Evolutionary conservation across 306 rosid species (phyloP).

Genomic region (Corylus americana): DNA sequence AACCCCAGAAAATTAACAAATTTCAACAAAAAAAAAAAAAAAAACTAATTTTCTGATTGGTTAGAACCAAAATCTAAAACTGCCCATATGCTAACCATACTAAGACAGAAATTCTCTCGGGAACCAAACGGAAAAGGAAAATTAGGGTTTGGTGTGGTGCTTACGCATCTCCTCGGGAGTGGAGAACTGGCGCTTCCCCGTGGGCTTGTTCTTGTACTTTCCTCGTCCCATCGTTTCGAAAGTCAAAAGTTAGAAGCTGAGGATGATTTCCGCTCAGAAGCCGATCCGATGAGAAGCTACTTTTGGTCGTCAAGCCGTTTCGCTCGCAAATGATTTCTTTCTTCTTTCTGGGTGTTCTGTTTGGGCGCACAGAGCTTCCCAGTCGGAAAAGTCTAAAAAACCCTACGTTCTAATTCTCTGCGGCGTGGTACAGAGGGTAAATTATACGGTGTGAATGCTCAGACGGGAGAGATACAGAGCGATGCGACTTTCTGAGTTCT

Average conservation of each 20-base stretch:
- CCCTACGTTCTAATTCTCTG: too few species aligned
- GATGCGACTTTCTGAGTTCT: too few species aligned
- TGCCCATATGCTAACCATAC: neutral
- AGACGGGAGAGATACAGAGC: too few species aligned
- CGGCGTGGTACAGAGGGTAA: too few species aligned
- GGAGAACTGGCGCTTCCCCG: conserved; percentile 93
- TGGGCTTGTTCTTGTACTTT: conserved; percentile 90
- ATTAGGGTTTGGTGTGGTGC: conserved; percentile 7
- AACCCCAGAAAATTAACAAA: neutral
- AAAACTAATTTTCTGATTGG: neutral
- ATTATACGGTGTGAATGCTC: too few species aligned
- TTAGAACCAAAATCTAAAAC: neutral
- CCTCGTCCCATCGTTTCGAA: conserved; percentile 73
- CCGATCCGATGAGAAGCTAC: neutral
- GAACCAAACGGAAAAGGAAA: conserved; percentile 9
- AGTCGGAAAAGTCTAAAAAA: too few species aligned
- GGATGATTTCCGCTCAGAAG: neutral
- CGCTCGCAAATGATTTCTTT: too few species aligned
- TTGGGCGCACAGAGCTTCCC: too few species aligned
- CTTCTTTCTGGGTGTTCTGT: too few species aligned
- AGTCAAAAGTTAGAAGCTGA: neutral
- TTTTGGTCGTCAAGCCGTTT: neutral
- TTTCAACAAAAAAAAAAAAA: neutral
- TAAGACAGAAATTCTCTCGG: neutral
- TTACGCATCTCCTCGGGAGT: conserved; percentile 80